Conservation (phyloP, 148 eudicot species). For the Rhododendron williamsianum region DNA sequence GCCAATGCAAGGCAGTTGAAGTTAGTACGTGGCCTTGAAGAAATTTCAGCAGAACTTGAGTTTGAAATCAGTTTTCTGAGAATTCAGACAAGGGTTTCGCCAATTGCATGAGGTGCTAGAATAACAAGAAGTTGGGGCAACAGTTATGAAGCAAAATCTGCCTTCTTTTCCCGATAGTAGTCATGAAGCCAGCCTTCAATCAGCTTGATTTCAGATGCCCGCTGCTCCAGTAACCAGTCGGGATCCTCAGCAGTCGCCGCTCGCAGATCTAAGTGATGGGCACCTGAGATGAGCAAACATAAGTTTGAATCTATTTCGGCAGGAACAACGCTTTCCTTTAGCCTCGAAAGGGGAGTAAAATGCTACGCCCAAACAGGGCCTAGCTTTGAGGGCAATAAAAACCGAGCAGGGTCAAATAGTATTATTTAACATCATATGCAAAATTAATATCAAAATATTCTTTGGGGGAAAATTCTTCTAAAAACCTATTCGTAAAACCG, state of each 20-base stretch:
- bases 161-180: slow-evolving; percentile 27
- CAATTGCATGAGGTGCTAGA: neutral
- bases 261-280: slow-evolving; percentile 91
- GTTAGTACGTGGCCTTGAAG: neutral
- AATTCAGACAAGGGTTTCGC: neutral
- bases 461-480: neutral
- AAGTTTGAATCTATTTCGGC: neutral
- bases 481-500: neutral
- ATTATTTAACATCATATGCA: neutral
- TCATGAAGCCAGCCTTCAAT: slow-evolving; percentile 67
- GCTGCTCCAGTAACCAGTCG: slow-evolving; percentile 76
- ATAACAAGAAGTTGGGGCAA: neutral
- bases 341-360: neutral
- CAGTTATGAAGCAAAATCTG: neutral
- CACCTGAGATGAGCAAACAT: slow-evolving; percentile 39
- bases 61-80: neutral
- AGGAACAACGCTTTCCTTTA: neutral
- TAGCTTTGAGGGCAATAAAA: neutral
- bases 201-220: slow-evolving; percentile 52
- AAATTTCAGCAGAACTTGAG: neutral
- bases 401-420: neutral
- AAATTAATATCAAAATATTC: neutral
- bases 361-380: neutral
- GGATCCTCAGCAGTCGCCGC: slow-evolving; percentile 69
- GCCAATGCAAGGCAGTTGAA: neutral